Conservation (phyloP, 2,329 filamentous ascomycete genomes). For the Fusarium cyanostomum region DNA sequence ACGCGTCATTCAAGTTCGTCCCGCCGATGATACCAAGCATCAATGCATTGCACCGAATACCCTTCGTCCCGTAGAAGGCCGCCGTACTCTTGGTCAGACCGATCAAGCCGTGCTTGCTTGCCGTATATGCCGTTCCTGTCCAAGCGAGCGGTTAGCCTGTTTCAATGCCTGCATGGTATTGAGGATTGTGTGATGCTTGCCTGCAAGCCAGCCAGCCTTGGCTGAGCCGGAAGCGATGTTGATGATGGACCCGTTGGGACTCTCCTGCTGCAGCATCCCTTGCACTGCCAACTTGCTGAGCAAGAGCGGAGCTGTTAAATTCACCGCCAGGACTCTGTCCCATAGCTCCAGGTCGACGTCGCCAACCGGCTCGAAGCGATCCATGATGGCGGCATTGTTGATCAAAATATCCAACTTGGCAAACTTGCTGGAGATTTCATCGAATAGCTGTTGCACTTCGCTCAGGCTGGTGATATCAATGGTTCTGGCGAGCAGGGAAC, state of each 20-base stretch:
- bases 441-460: neutral
- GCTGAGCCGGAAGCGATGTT: neutral
- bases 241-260: neutral
- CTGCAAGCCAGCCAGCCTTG: too few relatives aligned
- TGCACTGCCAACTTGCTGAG: neutral
- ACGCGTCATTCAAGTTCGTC: too few relatives aligned
- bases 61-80: neutral
- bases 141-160: neutral
- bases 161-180: too few relatives aligned
- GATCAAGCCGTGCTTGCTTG: neutral
- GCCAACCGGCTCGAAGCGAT: neutral
- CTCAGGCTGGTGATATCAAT: neutral
- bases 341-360: neutral
- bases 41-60: too few relatives aligned
- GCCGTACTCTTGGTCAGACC: neutral
- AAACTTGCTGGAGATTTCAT: neutral
- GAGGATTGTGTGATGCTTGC: too few relatives aligned
- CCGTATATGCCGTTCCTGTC: neutral
- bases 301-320: neutral
- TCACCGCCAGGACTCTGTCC: neutral
- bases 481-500: neutral
- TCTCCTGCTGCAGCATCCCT: neutral
- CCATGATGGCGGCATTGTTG: neutral
- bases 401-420: neutral
- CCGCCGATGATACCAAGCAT: too few relatives aligned